Evolutionary conservation across 2,329 filamentous ascomycete genomes (phyloP).

Genomic region (Nakataea oryzae): DNA sequence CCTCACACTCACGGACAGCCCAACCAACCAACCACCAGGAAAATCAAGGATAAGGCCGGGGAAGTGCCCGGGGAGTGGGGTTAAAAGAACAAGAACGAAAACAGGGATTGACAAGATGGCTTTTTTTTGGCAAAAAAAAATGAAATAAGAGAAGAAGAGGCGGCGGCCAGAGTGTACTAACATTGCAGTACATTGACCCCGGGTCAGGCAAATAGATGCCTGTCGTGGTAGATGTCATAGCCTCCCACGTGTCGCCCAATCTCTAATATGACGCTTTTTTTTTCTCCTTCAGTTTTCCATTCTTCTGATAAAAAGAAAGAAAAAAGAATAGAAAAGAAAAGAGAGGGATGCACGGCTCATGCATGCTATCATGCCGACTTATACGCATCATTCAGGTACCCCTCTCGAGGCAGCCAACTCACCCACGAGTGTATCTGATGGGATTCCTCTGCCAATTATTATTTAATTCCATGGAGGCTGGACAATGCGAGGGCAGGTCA

Average conservation of each 20-base stretch:
- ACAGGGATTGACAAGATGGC: background rate
- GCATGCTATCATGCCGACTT: too few species aligned
- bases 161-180: too few species aligned
- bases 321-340: background rate
- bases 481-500: background rate
- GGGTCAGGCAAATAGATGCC: too few species aligned
- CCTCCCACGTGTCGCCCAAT: too few species aligned
- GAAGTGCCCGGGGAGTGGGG: too few species aligned
- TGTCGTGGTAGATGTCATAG: too few species aligned
- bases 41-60: background rate
- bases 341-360: background rate
- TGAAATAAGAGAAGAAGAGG: background rate
- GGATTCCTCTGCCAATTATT: background rate
- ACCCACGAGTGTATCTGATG: background rate
- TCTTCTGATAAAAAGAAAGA: background rate
- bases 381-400: too few species aligned
- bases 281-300: background rate
- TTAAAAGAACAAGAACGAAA: background rate
- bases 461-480: background rate
- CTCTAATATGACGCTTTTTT: background rate
- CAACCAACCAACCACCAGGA: background rate
- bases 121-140: too few species aligned
- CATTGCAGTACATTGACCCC: too few species aligned
- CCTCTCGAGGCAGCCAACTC: too few species aligned
- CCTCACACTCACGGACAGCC: background rate